A percentile compares a stretch with the other conserved stretches of the same genome.
Conservation (phyloP, 176 grass and related monocot species). For the Bromus sterilis region DNA sequence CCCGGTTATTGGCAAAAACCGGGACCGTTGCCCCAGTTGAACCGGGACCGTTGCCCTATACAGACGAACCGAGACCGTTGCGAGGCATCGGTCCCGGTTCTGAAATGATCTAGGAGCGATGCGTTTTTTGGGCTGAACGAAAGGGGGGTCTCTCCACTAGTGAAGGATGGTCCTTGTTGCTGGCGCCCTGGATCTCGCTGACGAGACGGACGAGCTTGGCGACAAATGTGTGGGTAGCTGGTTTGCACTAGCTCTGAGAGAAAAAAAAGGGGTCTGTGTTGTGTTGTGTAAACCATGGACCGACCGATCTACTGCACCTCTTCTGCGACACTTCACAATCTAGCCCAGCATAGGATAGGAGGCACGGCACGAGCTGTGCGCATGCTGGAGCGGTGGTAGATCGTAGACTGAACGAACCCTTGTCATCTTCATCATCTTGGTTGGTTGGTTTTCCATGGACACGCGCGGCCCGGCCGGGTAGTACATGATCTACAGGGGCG, state of each 20-base stretch:
- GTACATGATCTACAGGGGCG: neutral
- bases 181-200: neutral
- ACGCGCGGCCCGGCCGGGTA: neutral
- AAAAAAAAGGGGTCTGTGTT: too few relatives aligned
- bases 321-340: neutral
- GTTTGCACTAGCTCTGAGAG: neutral
- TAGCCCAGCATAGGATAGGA: neutral
- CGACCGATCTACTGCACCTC: neutral
- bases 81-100: too few relatives aligned
- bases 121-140: too few relatives aligned
- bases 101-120: too few relatives aligned
- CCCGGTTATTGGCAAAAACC: too few relatives aligned
- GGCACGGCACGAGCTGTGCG: neutral
- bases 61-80: too few relatives aligned
- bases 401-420: neutral
- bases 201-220: neutral
- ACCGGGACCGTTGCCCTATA: too few relatives aligned
- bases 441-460: neutral
- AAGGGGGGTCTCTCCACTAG: too few relatives aligned
- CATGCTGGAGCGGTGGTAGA: too few relatives aligned
- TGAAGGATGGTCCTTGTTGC: neutral
- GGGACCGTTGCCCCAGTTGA: too few relatives aligned
- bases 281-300: neutral
- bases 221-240: neutral
- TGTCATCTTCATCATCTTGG: neutral